Conservation (phyloP, 108 stramenopile species). For the Cyclotella cryptica region DNA sequence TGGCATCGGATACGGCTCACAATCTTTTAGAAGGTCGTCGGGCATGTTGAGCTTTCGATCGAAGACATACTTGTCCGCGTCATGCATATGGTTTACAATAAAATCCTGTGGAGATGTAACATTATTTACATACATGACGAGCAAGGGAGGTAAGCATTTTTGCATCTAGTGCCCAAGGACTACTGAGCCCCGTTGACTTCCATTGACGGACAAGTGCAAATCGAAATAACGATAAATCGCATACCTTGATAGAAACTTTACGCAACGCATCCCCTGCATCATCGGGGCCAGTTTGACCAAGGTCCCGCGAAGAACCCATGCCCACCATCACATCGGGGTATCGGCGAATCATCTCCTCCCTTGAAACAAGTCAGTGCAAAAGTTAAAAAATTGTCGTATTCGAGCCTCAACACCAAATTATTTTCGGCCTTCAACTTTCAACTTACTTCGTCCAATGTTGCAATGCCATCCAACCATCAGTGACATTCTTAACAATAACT, state of each 20-base stretch:
- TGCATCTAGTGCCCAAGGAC: neutral
- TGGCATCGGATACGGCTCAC: conserved; percentile 44
- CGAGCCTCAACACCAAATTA: neutral
- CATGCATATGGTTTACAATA: conserved; percentile 45
- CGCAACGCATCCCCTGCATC: conserved; percentile 37
- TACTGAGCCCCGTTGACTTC: no score
- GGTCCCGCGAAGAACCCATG: conserved; percentile 40
- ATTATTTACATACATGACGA: neutral
- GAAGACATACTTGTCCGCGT: conserved; percentile 44
- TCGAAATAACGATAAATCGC: neutral
- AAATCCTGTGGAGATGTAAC: conserved; percentile 15
- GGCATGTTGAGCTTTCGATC: conserved; percentile 46
- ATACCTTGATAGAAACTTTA: conserved; percentile 41
- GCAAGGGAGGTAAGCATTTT: neutral
- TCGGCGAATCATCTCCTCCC: conserved; percentile 42
- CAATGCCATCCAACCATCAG: conserved; percentile 39
- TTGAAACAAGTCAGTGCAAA: neutral
- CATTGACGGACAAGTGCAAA: no score
- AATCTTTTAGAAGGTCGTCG: conserved; percentile 39
- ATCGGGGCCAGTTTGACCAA: conserved; percentile 55
- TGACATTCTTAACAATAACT: conserved; percentile 49
- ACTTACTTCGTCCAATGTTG: conserved; percentile 54
- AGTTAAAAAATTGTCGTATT: neutral
- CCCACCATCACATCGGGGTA: conserved; percentile 49
- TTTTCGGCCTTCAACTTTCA: neutral